Evolutionary conservation across 768 basidiomycete species (phyloP).

Genomic region (Collybiopsis confluens): DNA sequence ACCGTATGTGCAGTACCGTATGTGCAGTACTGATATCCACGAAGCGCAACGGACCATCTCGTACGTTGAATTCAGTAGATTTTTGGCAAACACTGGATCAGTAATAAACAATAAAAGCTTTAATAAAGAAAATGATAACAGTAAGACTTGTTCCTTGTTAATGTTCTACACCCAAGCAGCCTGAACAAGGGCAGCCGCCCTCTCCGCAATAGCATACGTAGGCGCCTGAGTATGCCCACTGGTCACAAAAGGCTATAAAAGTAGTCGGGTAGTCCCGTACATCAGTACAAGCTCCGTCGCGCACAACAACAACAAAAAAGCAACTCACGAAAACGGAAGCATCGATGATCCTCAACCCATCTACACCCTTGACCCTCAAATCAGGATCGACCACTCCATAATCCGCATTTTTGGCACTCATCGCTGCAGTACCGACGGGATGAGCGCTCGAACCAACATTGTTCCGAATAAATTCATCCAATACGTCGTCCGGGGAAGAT

Average conservation of each 20-base stretch:
- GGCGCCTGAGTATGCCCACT: slow-evolving; percentile 5
- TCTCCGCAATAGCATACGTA: slow-evolving; percentile 5
- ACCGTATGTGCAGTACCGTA: too few relatives aligned
- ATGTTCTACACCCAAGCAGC: not conserved
- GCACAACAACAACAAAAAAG: not conserved
- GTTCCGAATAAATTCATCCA: slow-evolving; percentile 15
- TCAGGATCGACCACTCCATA: slow-evolving; percentile 23
- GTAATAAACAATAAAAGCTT: too few relatives aligned
- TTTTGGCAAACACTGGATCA: too few relatives aligned
- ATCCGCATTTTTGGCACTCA: slow-evolving; percentile 14
- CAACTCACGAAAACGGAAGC: slow-evolving; percentile 15
- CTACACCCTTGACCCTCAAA: slow-evolving; percentile 21
- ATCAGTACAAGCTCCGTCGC: not conserved
- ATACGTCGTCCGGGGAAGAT: slow-evolving; percentile 13
- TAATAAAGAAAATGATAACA: too few relatives aligned
- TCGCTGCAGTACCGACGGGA: slow-evolving; percentile 18
- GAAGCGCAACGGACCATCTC: too few relatives aligned
- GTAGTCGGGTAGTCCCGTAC: too few relatives aligned
- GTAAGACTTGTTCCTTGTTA: too few relatives aligned
- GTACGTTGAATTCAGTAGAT: too few relatives aligned
- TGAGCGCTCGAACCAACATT: slow-evolving; percentile 13
- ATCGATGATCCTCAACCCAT: slow-evolving; percentile 24
- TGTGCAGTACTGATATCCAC: too few relatives aligned
- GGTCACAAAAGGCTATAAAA: not conserved
- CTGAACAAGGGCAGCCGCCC: slow-evolving; percentile 14